Conservation (phyloP, 352 stramenopile species). For the Phytophthora rubi region DNA sequence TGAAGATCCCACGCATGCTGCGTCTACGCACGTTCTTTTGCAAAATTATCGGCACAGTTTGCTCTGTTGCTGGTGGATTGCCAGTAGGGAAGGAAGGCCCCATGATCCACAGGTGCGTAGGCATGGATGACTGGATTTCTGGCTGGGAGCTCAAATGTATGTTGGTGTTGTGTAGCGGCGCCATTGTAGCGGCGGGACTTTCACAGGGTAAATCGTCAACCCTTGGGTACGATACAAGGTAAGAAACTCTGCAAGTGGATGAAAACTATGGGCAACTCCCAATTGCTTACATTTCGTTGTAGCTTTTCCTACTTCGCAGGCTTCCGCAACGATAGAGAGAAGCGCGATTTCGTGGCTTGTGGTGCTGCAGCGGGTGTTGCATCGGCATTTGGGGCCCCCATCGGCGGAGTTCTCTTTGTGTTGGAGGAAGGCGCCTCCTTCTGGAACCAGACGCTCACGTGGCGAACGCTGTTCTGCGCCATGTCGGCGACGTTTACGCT, state of each 20-base stretch:
- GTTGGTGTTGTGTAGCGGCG: conserved; percentile 48
- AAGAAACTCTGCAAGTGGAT: neutral
- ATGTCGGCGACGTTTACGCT: conserved; percentile 89
- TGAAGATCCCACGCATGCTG: conserved; percentile 85
- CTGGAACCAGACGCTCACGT: conserved; percentile 84
- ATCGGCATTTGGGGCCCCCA: conserved; percentile 90
- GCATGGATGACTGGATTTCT: neutral
- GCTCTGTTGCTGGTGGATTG: conserved; percentile 83
- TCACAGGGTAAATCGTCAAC: conserved; percentile 83
- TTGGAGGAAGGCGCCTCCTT: conserved; percentile 89
- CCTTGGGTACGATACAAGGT: conserved; percentile 78
- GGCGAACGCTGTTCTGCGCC: conserved; percentile 87
- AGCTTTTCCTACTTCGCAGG: conserved; percentile 88
- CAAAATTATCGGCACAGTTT: conserved; percentile 91
- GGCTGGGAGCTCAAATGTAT: neutral
- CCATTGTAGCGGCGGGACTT: conserved; percentile 76
- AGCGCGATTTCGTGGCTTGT: conserved; percentile 90
- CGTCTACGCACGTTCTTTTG: conserved; percentile 81
- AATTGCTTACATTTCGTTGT: conserved; percentile 8
- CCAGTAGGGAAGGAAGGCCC: conserved; percentile 93
- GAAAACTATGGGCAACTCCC: neutral
- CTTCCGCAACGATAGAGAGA: conserved; percentile 91
- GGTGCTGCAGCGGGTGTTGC: conserved; percentile 89
- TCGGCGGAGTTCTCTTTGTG: conserved; percentile 89
- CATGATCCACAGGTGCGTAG: conserved; percentile 88